Base-by-base conservation (phyloP, 164 flowering plant species). In the Santalum album region DNA sequence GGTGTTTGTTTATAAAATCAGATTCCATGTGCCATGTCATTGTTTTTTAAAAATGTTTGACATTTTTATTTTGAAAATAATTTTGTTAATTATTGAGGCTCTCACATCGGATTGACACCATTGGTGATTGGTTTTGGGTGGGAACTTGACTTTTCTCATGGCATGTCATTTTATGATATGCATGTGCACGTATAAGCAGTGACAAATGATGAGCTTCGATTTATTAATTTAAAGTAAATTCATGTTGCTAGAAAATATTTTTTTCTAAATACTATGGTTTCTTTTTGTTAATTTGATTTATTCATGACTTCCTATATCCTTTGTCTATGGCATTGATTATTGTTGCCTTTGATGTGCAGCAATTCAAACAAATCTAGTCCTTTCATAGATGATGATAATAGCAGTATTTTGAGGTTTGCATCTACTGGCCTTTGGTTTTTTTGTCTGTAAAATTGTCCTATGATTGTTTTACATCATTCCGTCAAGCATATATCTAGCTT, bases 391-490 rank as follows among this genome's bases (percentile, higher is more conserved):
- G 63, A 58, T 49, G 59, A 49, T 51, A 25, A 59, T 52, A 68
- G 56, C 50, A 50, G 29, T 32, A 12, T 63, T n/a, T 62, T 58
- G 34, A 75, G 82, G 82, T 77, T 53, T 57, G 70, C 60, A 20
- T 60, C 55, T 34, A 36, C 40, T 56, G 16, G 17, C 34, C 39
- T 26, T 43, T 29, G 11, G 9, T 19, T 44, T 20, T 42, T 44
- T 6, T 55, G 11, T 47, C 20, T 49, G 19, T 15, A 9, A 49
- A 45, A 56, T 17, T 47, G 27, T 42, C 9, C 51, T 53, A 19
- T 60, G 40, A 17, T 34, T n/a, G 17, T 39, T 39, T 35, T 46
- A 12, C 11, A 1, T 36, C 2, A 17, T 49, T 25, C 15, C 32
- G 16, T 49, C 5, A 3, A 25, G 4, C 18, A 16, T 49, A 49